phyloP scores from a whole-genome alignment of 768 basidiomycete genomes.

The Russula emetica region DNA sequence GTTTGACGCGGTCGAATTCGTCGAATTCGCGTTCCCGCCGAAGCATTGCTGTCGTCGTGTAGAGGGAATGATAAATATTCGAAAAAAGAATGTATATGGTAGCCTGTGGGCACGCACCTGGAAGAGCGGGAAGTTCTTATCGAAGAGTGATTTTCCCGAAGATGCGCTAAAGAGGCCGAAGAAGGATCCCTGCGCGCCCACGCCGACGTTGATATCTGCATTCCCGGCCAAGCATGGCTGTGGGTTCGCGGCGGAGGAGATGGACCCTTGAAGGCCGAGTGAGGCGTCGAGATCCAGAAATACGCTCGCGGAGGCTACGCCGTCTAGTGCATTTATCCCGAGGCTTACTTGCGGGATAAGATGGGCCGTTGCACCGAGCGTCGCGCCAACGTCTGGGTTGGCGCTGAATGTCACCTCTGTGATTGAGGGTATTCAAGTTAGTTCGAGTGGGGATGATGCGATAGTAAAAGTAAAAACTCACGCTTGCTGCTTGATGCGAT shows the following conservation, averaged over 20 bases:
- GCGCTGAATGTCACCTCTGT: not conserved
- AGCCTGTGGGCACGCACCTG: not conserved
- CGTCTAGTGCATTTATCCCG: not conserved
- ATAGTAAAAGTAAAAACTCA: not conserved
- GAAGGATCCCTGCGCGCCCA: slow-evolving; percentile 6
- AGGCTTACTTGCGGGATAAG: slow-evolving; percentile 40
- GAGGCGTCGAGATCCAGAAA: slow-evolving; percentile 19
- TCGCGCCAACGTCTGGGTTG: not conserved
- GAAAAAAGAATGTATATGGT: not conserved
- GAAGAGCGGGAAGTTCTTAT: slow-evolving; percentile 1
- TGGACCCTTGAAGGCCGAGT: not conserved
- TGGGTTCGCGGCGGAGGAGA: not conserved
- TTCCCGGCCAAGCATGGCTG: slow-evolving; percentile 12
- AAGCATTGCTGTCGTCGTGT: not conserved
- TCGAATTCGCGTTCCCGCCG: no score
- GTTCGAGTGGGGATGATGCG: not conserved
- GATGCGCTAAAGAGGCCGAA: slow-evolving; percentile 4
- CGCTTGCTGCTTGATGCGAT: not conserved
- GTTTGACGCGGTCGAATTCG: no score
- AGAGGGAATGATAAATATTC: not conserved
- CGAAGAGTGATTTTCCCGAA: not conserved
- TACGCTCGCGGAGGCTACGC: not conserved
- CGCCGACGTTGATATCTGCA: slow-evolving; percentile 1
- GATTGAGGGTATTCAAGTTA: not conserved
- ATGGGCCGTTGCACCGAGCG: slow-evolving; percentile 44